Conservation (phyloP, 164 flowering plant species). For the Buxus sempervirens region DNA sequence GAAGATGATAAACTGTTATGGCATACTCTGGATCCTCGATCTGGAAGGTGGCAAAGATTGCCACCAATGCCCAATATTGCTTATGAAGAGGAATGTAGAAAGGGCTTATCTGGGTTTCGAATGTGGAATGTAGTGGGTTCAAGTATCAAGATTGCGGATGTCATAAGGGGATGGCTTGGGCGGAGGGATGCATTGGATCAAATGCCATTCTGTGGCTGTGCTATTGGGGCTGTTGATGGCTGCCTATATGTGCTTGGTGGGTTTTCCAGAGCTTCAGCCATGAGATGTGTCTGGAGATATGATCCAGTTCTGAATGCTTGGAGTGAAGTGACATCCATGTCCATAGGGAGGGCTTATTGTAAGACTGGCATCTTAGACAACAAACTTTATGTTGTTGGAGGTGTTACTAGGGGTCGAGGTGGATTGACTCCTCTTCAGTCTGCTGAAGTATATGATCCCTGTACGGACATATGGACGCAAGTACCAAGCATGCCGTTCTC, state of each 20-base stretch:
- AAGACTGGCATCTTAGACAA: constrained; percentile 52
- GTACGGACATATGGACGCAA: constrained; percentile 56
- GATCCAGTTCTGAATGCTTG: constrained; percentile 52
- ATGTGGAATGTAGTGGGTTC: constrained; percentile 41
- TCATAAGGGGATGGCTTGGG: constrained; percentile 71
- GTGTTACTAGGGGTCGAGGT: constrained; percentile 63
- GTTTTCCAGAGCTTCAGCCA: constrained; percentile 47
- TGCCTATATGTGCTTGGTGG: constrained; percentile 64
- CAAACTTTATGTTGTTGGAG: constrained; percentile 79
- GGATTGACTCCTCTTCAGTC: constrained; percentile 82
- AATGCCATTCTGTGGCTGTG: constrained; percentile 51
- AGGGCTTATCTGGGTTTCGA: constrained; percentile 24
- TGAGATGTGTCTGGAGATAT: constrained; percentile 53
- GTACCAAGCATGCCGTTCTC: constrained; percentile 90
- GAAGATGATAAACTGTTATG: constrained; percentile 59
- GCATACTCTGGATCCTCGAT: constrained; percentile 52
- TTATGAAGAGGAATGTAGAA: constrained; percentile 38
- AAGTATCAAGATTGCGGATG: constrained; percentile 43
- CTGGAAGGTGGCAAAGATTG: constrained; percentile 45
- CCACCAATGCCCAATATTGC: constrained; percentile 46
- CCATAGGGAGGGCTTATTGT: constrained; percentile 55
- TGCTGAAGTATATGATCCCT: constrained; percentile 84
- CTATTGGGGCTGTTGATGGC: constrained; percentile 51
- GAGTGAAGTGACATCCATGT: constrained; percentile 57
- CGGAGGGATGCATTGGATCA: constrained; percentile 34